These are phyloP conservation scores for Dryadomyces quercus-mongolicae DNA, from an alignment of 2,329 filamentous ascomycete genomes.

Conservation along the genomic window DNA sequence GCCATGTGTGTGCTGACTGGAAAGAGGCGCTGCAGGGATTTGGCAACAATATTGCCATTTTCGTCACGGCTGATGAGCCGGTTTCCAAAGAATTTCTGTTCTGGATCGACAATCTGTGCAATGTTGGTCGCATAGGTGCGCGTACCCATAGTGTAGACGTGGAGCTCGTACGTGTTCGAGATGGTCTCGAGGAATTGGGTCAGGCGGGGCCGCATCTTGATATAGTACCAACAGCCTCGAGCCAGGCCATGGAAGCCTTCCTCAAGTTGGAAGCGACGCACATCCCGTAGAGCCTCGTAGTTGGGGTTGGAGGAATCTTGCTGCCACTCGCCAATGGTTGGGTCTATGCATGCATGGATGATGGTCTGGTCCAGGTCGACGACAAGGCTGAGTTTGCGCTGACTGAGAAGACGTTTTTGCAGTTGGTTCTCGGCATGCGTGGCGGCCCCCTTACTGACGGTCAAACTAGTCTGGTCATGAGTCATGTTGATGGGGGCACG, in stretches of 20 bases:
- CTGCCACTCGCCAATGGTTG: slow-evolving; percentile 93
- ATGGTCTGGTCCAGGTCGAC: slow-evolving; percentile 98
- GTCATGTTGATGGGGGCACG: slow-evolving; percentile 91
- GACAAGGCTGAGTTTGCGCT: slow-evolving; percentile 80
- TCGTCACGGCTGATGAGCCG: slow-evolving; percentile 94
- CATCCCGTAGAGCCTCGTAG: slow-evolving; percentile 78
- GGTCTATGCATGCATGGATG: slow-evolving; percentile 95
- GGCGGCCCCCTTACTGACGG: slow-evolving; percentile 74
- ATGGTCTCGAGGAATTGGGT: slow-evolving; percentile 68
- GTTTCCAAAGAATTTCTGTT: slow-evolving; percentile 81
- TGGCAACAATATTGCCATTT: slow-evolving; percentile 83
- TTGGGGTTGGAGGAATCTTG: slow-evolving; percentile 80
- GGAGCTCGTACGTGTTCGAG: slow-evolving; percentile 76
- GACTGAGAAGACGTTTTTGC: slow-evolving; percentile 67
- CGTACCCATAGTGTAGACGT: slow-evolving; percentile 99
- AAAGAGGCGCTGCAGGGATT: slow-evolving; percentile 82
- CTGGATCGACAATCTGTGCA: slow-evolving; percentile 83
- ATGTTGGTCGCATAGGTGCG: slow-evolving; percentile 91
- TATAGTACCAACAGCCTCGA: slow-evolving; percentile 87
- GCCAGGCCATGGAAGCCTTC: slow-evolving; percentile 60
- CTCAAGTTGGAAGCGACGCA: slow-evolving; percentile 81
- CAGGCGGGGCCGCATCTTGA: slow-evolving; percentile 88
- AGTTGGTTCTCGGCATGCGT: slow-evolving; percentile 72
- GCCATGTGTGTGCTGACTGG: slow-evolving; percentile 98
- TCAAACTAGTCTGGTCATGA: slow-evolving; percentile 79